Conservation (phyloP, 1,139 yeast genomes). For the Hemisphaericaspora xylofermentans region DNA sequence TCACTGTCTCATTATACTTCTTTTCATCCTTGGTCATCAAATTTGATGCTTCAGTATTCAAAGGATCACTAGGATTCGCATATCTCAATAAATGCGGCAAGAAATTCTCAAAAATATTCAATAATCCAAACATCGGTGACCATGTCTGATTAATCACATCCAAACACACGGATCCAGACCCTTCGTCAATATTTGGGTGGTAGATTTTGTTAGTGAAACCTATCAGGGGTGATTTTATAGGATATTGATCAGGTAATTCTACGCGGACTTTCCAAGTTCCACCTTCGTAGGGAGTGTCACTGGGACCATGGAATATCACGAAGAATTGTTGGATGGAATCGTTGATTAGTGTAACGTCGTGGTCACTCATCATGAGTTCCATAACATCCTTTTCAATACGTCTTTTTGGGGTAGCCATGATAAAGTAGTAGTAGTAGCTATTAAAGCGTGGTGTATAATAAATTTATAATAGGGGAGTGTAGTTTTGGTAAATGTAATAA, state of each 20-base stretch:
- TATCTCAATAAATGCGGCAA: constrained; percentile 88
- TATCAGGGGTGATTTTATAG: constrained; percentile 92
- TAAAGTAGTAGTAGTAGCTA: too few relatives aligned
- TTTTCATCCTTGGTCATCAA: constrained; percentile 71
- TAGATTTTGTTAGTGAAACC: constrained; percentile 90
- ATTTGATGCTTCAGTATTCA: constrained; percentile 88
- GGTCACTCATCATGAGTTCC: constrained; percentile 96
- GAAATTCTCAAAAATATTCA: constrained; percentile 89
- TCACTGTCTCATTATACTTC: constrained; percentile 68
- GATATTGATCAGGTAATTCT: constrained; percentile 93
- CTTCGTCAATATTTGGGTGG: constrained; percentile 91
- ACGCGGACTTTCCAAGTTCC: constrained; percentile 93
- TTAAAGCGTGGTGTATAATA: too few relatives aligned
- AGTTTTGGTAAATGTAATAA: too few relatives aligned
- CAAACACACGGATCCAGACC: constrained; percentile 89
- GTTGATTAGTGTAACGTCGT: constrained; percentile 79
- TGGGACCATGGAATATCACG: constrained; percentile 86
- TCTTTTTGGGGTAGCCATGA: constrained; percentile 72
- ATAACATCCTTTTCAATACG: constrained; percentile 95
- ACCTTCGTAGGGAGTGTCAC: constrained; percentile 84
- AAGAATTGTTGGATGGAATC: constrained; percentile 90
- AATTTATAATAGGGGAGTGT: too few relatives aligned
- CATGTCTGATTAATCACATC: constrained; percentile 97
- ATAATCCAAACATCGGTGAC: constrained; percentile 95
- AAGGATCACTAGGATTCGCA: constrained; percentile 93